phyloP scores from a whole-genome alignment of 352 stramenopile genomes.

The Hyaloperonospora brassicae region DNA sequence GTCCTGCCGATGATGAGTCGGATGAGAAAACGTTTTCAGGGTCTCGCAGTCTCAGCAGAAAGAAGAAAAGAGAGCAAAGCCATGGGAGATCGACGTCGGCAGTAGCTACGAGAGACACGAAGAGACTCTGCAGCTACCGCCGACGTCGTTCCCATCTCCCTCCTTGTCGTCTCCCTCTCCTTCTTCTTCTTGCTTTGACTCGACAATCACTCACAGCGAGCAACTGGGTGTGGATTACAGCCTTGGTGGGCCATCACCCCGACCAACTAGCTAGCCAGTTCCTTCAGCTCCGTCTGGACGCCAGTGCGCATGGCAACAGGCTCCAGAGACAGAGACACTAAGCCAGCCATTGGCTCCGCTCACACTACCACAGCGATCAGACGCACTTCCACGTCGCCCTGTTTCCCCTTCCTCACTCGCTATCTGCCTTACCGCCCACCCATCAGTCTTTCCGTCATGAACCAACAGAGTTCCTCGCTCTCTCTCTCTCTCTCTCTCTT shows the following conservation, averaged over 20 bases:
- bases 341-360: constrained; percentile 7
- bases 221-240: constrained; percentile 53
- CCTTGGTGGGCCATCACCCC: constrained; percentile 57
- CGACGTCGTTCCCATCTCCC: too few species aligned
- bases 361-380: constrained; percentile 12
- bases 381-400: constrained; percentile 1
- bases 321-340: constrained; percentile 1
- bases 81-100: too few species aligned
- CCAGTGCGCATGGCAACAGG: neutral
- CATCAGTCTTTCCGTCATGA: constrained; percentile 1
- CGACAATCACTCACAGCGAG: constrained; percentile 12
- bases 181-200: constrained; percentile 5
- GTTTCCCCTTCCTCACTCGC: constrained; percentile 1
- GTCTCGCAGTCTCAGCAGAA: constrained; percentile 16
- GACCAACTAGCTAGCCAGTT: constrained; percentile 37
- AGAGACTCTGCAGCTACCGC: neutral
- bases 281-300: constrained; percentile 17
- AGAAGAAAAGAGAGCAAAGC: neutral
- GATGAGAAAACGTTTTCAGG: constrained; percentile 7
- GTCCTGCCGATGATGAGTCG: constrained; percentile 41
- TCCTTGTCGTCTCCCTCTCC: neutral
- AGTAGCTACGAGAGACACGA: neutral
- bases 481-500: neutral
- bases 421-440: constrained; percentile 11
- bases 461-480: neutral